Evolutionary conservation across 176 grass and related monocot species (phyloP), one percentile per base, ranked within the genome.

Genomic region (Poa annua): DNA sequence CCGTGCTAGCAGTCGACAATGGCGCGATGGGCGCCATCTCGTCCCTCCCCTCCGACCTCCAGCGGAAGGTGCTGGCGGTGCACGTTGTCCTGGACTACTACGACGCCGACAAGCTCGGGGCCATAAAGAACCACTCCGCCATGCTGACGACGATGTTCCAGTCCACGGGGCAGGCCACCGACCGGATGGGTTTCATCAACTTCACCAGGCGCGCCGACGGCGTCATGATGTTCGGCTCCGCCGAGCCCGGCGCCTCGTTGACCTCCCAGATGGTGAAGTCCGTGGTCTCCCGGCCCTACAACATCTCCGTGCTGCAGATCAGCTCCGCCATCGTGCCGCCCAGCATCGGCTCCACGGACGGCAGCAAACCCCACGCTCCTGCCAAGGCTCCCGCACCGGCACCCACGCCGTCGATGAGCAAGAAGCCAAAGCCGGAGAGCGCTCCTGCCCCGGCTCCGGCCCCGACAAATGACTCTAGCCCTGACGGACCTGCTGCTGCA

Each of bases 71-170:
- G 45, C 87, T 97, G 35, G 76, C 94, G 3, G 45, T 90, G 44
- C 94, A 97, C 33, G 74, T 97, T 8, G 74, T 97, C 80, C 89
- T 93, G 32, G 91, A 92, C 70, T 97, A 97, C 72, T 97, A 97
- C 36, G 94, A 97, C 80, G 26, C 71, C 15, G 83, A 85, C 45
- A 88, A 92, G 85, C 89, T 97, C 4, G 80, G 57, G 3, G 55
- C 33, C 53, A 66, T 90, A 49, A 88, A 90, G 70, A 83, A 86
- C 53, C 83, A 77, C 59, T 81, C 89, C n/a, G 52, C 87, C 49
- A 24, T 90, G 39, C 78, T 97, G 0, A 91, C 89, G 24, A 92
- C 89, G 8, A 61, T 94, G 45, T 91, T 92, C 87, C 89, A 92
- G 41, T 68, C 85, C 38, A 84, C 73, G 1, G 81, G 89, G 45